A percentile compares a stretch with the other conserved stretches of the same genome.
Conservation (phyloP, 768 basidiomycete species). For the Daedalea quercina region DNA sequence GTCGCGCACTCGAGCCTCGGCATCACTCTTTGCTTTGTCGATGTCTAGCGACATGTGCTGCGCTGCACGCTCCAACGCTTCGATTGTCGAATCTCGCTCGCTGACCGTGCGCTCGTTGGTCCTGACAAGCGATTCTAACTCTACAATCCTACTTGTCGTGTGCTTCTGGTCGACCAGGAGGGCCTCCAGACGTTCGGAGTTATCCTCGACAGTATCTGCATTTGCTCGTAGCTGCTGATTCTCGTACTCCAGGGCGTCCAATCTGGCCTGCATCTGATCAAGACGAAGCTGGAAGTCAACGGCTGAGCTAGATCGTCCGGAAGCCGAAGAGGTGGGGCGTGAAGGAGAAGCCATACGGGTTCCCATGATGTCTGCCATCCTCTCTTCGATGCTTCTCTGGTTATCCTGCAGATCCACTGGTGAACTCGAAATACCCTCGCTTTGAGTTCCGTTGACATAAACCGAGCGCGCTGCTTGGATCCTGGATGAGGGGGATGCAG, state of each 20-base stretch:
- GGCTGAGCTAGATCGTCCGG: constrained; percentile 21
- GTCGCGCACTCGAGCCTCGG: constrained; percentile 35
- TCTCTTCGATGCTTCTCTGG: constrained; percentile 39
- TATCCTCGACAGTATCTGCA: constrained; percentile 11
- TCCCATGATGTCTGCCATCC: constrained; percentile 38
- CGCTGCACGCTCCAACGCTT: constrained; percentile 40
- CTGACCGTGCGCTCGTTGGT: constrained; percentile 34
- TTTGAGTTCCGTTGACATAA: constrained; percentile 29
- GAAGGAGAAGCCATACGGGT: constrained; percentile 25
- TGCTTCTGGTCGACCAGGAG: constrained; percentile 41
- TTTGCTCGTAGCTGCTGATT: constrained; percentile 47
- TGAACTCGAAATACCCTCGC: constrained; percentile 9
- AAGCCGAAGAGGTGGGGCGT: constrained; percentile 30
- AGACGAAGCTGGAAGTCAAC: constrained; percentile 31
- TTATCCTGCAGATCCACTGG: constrained; percentile 32
- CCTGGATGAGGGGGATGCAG: constrained; percentile 48
- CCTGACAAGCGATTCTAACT: constrained; percentile 38
- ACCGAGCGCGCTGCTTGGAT: constrained; percentile 30
- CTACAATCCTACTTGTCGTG: constrained; percentile 30
- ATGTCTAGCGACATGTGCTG: constrained; percentile 31
- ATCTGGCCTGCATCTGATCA: constrained; percentile 36
- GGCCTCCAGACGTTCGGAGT: constrained; percentile 13
- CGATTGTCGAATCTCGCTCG: constrained; percentile 38
- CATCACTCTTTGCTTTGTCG: constrained; percentile 42
- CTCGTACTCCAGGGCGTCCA: constrained; percentile 66